A percentile compares a stretch with the other conserved stretches of the same genome.
These are phyloP conservation scores for Phaseolus lunatus DNA, from an alignment of 306 rosid species.

Conservation along the genomic window DNA sequence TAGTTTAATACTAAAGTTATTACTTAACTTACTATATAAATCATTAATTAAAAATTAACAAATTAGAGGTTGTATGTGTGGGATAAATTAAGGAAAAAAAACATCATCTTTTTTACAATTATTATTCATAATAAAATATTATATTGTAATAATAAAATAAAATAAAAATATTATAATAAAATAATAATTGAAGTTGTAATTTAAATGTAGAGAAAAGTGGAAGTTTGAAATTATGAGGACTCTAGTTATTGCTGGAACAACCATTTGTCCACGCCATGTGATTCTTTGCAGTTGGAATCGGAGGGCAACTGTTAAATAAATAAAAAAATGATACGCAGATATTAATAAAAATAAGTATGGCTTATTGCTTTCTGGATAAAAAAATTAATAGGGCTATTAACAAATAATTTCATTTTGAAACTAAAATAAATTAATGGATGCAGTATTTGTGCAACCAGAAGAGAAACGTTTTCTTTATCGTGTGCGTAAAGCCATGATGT, in stretches of 20 bases:
- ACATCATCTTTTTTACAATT: no score
- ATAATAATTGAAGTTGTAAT: no score
- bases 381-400: not conserved
- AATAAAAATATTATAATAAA: no score
- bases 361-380: not conserved
- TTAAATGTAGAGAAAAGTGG: no score
- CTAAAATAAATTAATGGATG: no score
- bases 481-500: not conserved
- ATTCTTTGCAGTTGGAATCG: not conserved
- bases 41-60: not conserved
- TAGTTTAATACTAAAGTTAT: not conserved
- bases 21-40: not conserved
- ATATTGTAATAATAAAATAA: no score
- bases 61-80: not conserved
- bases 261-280: not conserved
- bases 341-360: not conserved
- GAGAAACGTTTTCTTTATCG: not conserved
- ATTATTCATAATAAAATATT: no score
- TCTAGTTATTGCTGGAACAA: not conserved
- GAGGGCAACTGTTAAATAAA: not conserved
- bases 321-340: not conserved
- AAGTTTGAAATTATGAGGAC: no score
- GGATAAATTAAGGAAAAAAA: not conserved
- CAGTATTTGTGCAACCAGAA: no score
- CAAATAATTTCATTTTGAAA: not conserved